Conservation (phyloP, 176 grass and related monocot genomes). For the Musa beccarii region DNA sequence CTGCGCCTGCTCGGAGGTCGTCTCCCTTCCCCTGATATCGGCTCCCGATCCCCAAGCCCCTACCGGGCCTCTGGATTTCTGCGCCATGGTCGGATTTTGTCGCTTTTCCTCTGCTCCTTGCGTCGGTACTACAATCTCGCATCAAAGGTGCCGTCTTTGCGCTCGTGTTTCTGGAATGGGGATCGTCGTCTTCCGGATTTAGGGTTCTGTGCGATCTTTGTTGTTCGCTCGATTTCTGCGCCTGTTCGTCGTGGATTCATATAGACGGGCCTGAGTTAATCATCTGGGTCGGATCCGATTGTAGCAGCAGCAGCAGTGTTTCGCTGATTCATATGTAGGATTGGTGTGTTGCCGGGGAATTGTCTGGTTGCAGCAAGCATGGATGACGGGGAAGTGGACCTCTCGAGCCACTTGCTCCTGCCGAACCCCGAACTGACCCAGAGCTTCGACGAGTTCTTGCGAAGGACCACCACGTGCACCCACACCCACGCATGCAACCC, state of each 20-base stretch:
- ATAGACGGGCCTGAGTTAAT: neutral
- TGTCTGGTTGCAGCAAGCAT: conserved; percentile 18
- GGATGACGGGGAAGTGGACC: conserved; percentile 60
- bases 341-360: neutral
- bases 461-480: conserved; percentile 46
- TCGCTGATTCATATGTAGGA: neutral
- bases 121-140: neutral
- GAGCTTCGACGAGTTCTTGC: conserved; percentile 60
- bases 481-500: conserved; percentile 71
- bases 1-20: neutral
- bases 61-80: neutral
- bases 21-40: neutral
- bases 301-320: neutral
- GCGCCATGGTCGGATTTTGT: neutral
- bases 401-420: conserved; percentile 66
- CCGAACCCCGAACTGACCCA: conserved; percentile 36
- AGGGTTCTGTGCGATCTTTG: neutral
- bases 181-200: neutral
- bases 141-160: neutral
- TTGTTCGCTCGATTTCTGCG: neutral
- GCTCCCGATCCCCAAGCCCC: neutral
- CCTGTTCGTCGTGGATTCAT: neutral
- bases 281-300: neutral
- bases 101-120: neutral
- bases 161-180: neutral